phyloP scores from a whole-genome alignment of 805 yeast genomes.

The Pichia membranifaciens region DNA sequence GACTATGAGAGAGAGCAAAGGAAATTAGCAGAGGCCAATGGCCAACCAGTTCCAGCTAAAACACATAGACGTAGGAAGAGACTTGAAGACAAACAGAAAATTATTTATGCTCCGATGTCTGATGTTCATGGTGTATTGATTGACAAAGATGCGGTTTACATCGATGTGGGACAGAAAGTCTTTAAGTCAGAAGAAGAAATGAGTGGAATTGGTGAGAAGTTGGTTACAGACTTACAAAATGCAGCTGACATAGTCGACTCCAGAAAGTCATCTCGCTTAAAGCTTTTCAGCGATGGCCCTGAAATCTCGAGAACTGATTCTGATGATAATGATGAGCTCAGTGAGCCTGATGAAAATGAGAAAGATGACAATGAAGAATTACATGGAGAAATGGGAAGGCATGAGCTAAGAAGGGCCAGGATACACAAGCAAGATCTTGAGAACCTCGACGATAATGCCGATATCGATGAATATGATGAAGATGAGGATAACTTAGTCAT shows the following conservation, averaged over 20 bases:
- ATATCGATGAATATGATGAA: conserved; percentile 39
- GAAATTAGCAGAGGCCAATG: conserved; percentile 57
- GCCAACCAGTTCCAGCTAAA: conserved; percentile 44
- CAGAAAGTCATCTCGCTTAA: conserved; percentile 56
- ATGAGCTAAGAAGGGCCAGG: conserved; percentile 54
- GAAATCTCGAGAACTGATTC: conserved; percentile 33
- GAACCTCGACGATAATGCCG: conserved; percentile 41
- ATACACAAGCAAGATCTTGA: conserved; percentile 48
- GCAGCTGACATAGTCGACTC: conserved; percentile 50
- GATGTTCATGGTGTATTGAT: conserved; percentile 98
- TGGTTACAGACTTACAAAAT: conserved; percentile 76
- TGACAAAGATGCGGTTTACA: conserved; percentile 96
- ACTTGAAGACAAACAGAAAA: conserved; percentile 88
- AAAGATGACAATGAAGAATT: conserved; percentile 24
- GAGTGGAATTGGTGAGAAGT: conserved; percentile 64
- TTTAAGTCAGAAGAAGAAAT: conserved; percentile 27
- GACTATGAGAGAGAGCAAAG: conserved; percentile 72
- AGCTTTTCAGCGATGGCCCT: conserved; percentile 55
- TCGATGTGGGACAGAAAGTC: conserved; percentile 56
- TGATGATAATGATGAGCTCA: conserved; percentile 30
- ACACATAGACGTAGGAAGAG: conserved; percentile 67
- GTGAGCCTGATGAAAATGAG: conserved; percentile 32
- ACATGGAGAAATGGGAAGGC: conserved; percentile 54
- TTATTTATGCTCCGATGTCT: conserved; percentile 98
- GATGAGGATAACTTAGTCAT: conserved; percentile 27